Evolutionary conservation across 805 yeast genomes (phyloP), one percentile per base, ranked within the genome.

Genomic region (Zygotorulaspora chibaensis): DNA sequence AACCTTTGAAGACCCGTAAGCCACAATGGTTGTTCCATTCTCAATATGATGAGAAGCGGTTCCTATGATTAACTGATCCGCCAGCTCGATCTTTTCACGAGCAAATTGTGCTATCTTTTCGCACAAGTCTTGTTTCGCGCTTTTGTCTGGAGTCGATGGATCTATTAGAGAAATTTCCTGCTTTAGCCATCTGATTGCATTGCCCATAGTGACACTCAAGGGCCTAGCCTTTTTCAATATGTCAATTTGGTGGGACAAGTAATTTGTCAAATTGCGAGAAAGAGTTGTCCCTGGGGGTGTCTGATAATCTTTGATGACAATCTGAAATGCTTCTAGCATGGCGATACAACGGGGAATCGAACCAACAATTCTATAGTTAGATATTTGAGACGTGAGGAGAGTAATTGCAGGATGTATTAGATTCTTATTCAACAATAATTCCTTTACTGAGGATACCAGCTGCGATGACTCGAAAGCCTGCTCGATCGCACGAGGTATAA

Each of bases 181-280:
- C 61, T 93, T 93, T 52, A 93, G 75, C 96, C 97, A 90, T 58
- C 99, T 80, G 54, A 93, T 93, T 2, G 97, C 91, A 69, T 90
- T 93, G 44, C 99, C 99, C 99, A 93, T 93, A 1, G 96, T 79
- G 2, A 90, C 86, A 45, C 93, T 81, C 40, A 93, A 73, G 1
- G 98, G 97, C 52, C 99, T 79, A 2, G 96, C 90, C 8, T 87
- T 80, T 58, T 87, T 91, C 56, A 93, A 72, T 55, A 85, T 87
- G 63, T 91, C 99, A 53, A 93, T 93, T 68, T 93, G 99, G 60
- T 85, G 87, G 9, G 95, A 82, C 47, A 93, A 73, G 64, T 89
- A 91, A 27, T 84, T 81, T 0, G 96, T 88, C 58, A 93, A 75
- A 66, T 90, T 87, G 70, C 99, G 81, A 29, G 90, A 81, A 56